phyloP scores from a whole-genome alignment of 306 rosid genomes.

The apple (Malus domestica) region ASM211411v1 NC_041801.1:17782001-17782500 shows the following conservation, averaged over 20 bases:
- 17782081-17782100: background rate
- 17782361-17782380: background rate
- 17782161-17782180: background rate
- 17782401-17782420: too few relatives aligned
- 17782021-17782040: background rate
- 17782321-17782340: too few relatives aligned
- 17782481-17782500: too few relatives aligned
- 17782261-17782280: background rate
- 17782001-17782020: background rate
- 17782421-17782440: too few relatives aligned
- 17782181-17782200: background rate
- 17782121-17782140: background rate
- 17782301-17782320: background rate
- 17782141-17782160: background rate
- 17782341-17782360: background rate
- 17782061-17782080: background rate
- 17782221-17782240: background rate
- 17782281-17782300: background rate
- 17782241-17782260: background rate
- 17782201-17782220: background rate
- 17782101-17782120: background rate
- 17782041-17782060: background rate
- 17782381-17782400: too few relatives aligned
- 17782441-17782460: too few relatives aligned
- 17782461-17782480: too few relatives aligned